These are phyloP conservation scores for Botrytis cinerea DNA, from an alignment of 2,329 filamentous ascomycete genomes.

Conservation along the genomic window DNA sequence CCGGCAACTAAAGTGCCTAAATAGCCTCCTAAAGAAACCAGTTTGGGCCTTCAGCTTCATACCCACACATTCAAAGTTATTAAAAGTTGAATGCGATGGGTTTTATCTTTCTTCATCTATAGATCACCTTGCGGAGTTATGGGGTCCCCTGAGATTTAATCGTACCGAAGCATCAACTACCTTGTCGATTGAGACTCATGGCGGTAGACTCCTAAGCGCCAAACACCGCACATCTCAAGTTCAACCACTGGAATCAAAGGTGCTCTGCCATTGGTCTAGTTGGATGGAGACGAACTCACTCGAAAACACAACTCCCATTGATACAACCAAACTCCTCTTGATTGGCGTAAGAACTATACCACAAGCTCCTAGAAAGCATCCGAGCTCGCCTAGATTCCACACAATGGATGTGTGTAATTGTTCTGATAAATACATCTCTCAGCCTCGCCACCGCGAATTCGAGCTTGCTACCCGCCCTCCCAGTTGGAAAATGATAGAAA, in stretches of 20 bases:
- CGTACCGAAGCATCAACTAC: not conserved
- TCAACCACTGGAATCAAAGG: not conserved
- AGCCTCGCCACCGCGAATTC: not conserved
- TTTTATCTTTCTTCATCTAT: slow-evolving; percentile 7
- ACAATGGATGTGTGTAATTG: not conserved
- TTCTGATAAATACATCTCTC: not conserved
- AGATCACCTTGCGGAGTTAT: slow-evolving; percentile 1
- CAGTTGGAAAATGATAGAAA: slow-evolving; percentile 5
- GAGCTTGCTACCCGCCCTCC: slow-evolving; percentile 8
- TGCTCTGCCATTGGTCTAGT: slow-evolving; percentile 1
- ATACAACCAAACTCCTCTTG: not conserved
- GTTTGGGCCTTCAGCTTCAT: slow-evolving; percentile 1
- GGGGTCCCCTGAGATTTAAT: not conserved
- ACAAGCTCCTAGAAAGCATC: not conserved
- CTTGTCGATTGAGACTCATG: not conserved
- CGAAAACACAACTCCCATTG: not conserved
- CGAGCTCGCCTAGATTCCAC: not conserved
- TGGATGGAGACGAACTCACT: not conserved
- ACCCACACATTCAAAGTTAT: not conserved
- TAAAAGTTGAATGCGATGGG: not conserved
- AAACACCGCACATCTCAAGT: not conserved
- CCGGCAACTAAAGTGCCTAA: not conserved
- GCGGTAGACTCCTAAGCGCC: not conserved
- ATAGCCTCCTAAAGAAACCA: not conserved
- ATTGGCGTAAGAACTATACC: not conserved